Evolutionary conservation across 306 rosid species (phyloP).

Genomic region (Citrullus mucosospermus): DNA sequence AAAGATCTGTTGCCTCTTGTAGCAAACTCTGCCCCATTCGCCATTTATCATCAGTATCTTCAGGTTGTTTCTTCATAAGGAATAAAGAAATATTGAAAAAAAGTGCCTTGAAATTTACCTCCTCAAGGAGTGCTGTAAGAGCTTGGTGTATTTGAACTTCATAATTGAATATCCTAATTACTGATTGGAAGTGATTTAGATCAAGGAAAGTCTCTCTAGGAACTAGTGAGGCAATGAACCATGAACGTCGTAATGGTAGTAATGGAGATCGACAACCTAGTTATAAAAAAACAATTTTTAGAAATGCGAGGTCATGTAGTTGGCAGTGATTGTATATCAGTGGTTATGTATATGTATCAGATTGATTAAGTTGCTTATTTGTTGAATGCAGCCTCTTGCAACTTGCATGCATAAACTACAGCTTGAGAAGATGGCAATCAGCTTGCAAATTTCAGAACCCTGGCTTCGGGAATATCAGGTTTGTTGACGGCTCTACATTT

Average conservation of each 20-base stretch:
- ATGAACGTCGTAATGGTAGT: not conserved
- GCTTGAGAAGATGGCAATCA: constrained; percentile 75
- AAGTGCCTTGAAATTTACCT: not conserved
- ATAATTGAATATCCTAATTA: no score
- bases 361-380: not conserved
- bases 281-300: not conserved
- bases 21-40: constrained; percentile 89
- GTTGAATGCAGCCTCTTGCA: constrained; percentile 63
- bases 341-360: not conserved
- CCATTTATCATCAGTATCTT: constrained; percentile 83
- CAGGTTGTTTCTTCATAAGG: constrained; percentile 39
- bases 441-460: constrained; percentile 91
- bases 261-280: not conserved
- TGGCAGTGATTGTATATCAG: not conserved
- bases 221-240: not conserved
- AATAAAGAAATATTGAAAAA: not conserved
- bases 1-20: constrained; percentile 60
- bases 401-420: constrained; percentile 89
- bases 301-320: not conserved
- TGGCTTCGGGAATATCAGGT: constrained; percentile 99
- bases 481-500: not conserved
- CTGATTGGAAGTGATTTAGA: not conserved
- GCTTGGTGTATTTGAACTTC: not conserved
- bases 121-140: not conserved
- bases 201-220: not conserved